Base-by-base conservation (phyloP, 257 asterid species). In the Ballota nigra region DNA sequence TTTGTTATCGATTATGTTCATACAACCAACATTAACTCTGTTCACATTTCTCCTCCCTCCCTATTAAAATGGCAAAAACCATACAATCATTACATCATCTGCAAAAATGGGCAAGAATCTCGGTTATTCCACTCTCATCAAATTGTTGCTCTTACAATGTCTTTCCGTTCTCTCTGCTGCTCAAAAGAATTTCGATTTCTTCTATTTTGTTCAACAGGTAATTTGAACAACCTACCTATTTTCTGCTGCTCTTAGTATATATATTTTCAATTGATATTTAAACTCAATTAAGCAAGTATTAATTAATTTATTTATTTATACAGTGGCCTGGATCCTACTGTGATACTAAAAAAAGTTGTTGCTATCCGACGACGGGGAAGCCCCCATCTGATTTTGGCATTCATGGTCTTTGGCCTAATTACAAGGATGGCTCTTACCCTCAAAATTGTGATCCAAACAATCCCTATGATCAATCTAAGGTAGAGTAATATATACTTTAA, bases 351-450 rank as follows among this genome's bases (percentile, higher is more conserved):
- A 81, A 59, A 4, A 81, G 96, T 24, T 92, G 98, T n/a, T 89
- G 98, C 68, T 86, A 83, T 71, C 96, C 98, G 0, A 86, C 82
- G 0, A 85, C 96, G 0, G 96, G 96, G 31, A 88, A 84, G 26
- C 96, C 96, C 0, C 82, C 65, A 0, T 90, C 86, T 22, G 94
- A 89, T 77, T 92, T 92, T 73, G 75, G 94, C 60, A 85, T 92
- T 31, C 98, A 92, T 70, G 98, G 98, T n/a, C 74, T 92, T 23
- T 92, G 98, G 96, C 98, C 98, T 1, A 92, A 92, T 75, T 83
- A 82, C 65, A 55, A 81, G 89, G 97, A 31, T 88, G 84, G 83
- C 98, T 63, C 91, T 23, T 92, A 92, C 75, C 97, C 97, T 65
- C 82, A 97, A 4, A 81, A 86, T 45, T 92, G 98, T 56, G 86